Conservation (phyloP, 2,329 filamentous ascomycete genomes). For the Xylaria polymorpha region DNA sequence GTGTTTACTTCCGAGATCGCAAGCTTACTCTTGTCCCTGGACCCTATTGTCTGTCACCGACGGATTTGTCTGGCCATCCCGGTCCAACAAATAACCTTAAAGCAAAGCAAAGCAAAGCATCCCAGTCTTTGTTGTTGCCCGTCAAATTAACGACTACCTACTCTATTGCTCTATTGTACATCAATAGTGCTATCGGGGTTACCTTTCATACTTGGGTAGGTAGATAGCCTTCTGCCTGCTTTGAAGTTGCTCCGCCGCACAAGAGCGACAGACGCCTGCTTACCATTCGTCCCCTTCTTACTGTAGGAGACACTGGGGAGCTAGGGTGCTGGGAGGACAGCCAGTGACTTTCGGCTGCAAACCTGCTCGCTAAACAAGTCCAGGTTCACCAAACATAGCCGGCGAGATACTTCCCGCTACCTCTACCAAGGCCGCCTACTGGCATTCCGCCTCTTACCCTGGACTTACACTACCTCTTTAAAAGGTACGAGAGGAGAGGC, state of each 20-base stretch:
- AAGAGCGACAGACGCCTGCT: conserved; percentile 23
- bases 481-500: conserved; percentile 29
- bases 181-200: background rate
- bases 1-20: conserved; percentile 28
- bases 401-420: conserved; percentile 12
- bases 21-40: conserved; percentile 20
- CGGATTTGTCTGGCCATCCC: conserved; percentile 17
- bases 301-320: conserved; percentile 34
- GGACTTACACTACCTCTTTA: conserved; percentile 13
- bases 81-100: conserved; percentile 10
- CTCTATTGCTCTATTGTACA: conserved; percentile 4
- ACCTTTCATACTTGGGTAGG: background rate
- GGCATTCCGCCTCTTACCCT: conserved; percentile 19
- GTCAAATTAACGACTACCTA: background rate
- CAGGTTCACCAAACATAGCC: conserved; percentile 21
- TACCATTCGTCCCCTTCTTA: conserved; percentile 18
- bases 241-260: conserved; percentile 31
- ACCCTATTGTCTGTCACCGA: conserved; percentile 3
- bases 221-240: conserved; percentile 5
- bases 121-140: conserved; percentile 11
- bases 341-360: conserved; percentile 26
- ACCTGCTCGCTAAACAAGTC: conserved; percentile 27
- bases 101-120: conserved; percentile 4
- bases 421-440: conserved; percentile 22
- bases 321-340: conserved; percentile 13